These are phyloP conservation scores for Pisolithus orientalis DNA, from an alignment of 768 basidiomycete genomes.

Conservation along the genomic window DNA sequence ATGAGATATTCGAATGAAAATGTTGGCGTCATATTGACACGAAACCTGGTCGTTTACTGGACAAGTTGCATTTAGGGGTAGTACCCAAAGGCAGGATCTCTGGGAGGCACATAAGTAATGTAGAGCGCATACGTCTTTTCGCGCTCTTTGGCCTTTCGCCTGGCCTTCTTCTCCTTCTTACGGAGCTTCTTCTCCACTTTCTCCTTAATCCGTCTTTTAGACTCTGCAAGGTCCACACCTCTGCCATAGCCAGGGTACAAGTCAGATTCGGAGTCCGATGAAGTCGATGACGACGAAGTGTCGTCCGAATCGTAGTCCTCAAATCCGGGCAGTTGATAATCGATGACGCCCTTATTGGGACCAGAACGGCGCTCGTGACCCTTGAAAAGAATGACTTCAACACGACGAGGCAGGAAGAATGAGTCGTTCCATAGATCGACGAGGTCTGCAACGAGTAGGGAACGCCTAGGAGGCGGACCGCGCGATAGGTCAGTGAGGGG, in stretches of 20 bases:
- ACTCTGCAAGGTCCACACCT: constrained; percentile 41
- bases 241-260: constrained; percentile 41
- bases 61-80: constrained; percentile 11
- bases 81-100: constrained; percentile 25
- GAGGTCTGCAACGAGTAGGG: constrained; percentile 60
- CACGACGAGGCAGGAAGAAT: constrained; percentile 68
- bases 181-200: constrained; percentile 56
- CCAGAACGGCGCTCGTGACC: constrained; percentile 78
- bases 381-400: constrained; percentile 78
- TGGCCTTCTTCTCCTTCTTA: constrained; percentile 58
- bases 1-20: background rate
- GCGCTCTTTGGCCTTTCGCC: constrained; percentile 50
- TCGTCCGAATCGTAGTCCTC: constrained; percentile 36
- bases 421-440: constrained; percentile 74
- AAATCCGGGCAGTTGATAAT: constrained; percentile 46
- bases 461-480: constrained; percentile 49
- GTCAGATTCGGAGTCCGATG: constrained; percentile 38
- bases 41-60: too few species aligned
- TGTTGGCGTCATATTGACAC: background rate
- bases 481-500: constrained; percentile 50
- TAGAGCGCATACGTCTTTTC: constrained; percentile 63
- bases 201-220: constrained; percentile 47
- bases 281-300: constrained; percentile 34
- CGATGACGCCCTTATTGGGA: constrained; percentile 44
- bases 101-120: constrained; percentile 43